Base-by-base conservation (phyloP, 2,329 filamentous ascomycete genomes). In the Ascochyta viciae-villosae region DNA sequence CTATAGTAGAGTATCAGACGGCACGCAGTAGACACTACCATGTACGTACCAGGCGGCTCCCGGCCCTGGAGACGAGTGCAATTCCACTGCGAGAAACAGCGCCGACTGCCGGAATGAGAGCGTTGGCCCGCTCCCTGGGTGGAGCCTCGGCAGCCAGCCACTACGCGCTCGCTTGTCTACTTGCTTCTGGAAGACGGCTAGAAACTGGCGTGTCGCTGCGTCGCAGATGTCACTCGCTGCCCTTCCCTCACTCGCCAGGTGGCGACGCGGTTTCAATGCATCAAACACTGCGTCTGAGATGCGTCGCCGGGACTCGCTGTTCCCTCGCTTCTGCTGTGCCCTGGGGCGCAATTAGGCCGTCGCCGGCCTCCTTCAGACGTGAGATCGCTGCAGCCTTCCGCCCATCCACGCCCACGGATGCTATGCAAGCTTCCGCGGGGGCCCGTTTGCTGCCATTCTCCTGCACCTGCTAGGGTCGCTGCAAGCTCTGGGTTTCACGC, bases 361-460 rank as follows among this genome's bases (percentile, higher is more conserved):
- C 39, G 58, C 60, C 57, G 56, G 44, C 51, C 50, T 54, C 41
- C 61, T 50, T 64, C 61, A 66, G 56, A 69, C 65, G 55, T 54
- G 66, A 62, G 62, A 70, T 73, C 63, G 57, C 63, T 70, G 64
- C 68, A 72, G 65, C 67, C 68, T 65, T 64, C 67, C 65, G 68
- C 66, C 47, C 60, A 50, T 58, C 67, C 67, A 70, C 54, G 57
- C 54, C 59, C 66, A 65, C 63, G 66, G 66, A 65, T 59, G 57
- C 61, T 51, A 57, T 67, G 69, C 61, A 70, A 60, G 60, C 63
- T 47, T 62, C 62, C 60, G 55, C 58, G 55, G 54, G 58, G 31
- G 43, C 52, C 45, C 60, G 60, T 62, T 64, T 48, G 61, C 60
- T 33, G 63, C 54, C 34, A 9, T 22, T 35, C 46, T 56, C 50